These are phyloP conservation scores for Nematocida displodere DNA, from an alignment of 371 early-diverging fungal species.

Conservation along the genomic window DNA sequence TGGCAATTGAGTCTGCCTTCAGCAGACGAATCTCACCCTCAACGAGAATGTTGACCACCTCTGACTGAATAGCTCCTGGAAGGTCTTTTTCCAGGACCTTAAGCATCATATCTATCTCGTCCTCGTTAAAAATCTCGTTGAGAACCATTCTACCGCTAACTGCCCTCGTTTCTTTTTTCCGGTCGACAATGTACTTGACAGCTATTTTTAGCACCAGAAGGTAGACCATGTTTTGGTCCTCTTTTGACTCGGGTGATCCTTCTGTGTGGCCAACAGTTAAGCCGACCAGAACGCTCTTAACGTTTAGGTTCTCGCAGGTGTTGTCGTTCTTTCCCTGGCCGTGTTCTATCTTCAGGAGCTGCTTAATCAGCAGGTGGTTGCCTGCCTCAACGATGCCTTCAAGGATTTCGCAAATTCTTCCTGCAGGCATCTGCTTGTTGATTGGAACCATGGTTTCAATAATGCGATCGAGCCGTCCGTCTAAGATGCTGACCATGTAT, in stretches of 20 bases:
- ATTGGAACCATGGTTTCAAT: conserved; percentile 37
- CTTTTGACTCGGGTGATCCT: background rate
- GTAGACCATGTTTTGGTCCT: background rate
- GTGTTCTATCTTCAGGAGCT: background rate
- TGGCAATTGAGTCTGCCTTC: background rate
- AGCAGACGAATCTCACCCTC: conserved; percentile 27
- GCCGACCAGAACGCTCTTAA: background rate
- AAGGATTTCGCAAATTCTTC: conserved; percentile 13
- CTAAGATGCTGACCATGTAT: background rate
- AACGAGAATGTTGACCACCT: conserved; percentile 41
- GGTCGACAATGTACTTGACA: conserved; percentile 3
- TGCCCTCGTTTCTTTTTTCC: background rate
- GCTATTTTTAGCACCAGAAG: conserved; percentile 12
- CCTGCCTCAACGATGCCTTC: conserved; percentile 17
- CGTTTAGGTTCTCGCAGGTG: background rate
- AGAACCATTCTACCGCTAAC: conserved; percentile 17
- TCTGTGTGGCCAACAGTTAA: background rate
- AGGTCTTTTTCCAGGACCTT: conserved; percentile 1
- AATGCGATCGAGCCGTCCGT: background rate
- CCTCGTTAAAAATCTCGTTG: conserved; percentile 23
- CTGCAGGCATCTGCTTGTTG: background rate
- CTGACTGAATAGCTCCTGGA: conserved; percentile 1
- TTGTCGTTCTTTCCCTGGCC: background rate
- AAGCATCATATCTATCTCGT: conserved; percentile 31
- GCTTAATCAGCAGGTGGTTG: conserved; percentile 6